These are phyloP conservation scores for Botryotinia calthae DNA, from an alignment of 2,329 filamentous ascomycete genomes.

Conservation along the genomic window DNA sequence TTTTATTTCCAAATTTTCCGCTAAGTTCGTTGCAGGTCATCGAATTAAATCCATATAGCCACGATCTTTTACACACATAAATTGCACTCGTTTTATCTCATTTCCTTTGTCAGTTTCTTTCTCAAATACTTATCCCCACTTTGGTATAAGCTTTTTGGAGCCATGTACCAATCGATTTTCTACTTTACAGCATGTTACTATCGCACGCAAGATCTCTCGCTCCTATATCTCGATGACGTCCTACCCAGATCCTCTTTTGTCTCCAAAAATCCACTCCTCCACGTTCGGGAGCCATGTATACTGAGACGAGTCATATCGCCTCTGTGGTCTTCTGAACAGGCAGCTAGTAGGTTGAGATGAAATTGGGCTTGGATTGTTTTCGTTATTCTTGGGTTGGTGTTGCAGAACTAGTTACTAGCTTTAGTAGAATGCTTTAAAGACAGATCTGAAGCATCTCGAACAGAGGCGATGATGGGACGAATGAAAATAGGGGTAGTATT, in stretches of 20 bases:
- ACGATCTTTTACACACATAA: not conserved
- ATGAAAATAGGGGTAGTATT: not conserved
- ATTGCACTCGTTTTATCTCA: too few species aligned
- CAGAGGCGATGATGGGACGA: not conserved
- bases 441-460: not conserved
- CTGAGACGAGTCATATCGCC: conserved; percentile 1
- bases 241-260: not conserved
- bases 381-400: not conserved
- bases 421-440: not conserved
- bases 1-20: not conserved
- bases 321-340: conserved; percentile 13
- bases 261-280: conserved; percentile 7
- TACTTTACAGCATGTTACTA: not conserved
- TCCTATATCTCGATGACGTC: not conserved
- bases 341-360: conserved; percentile 7
- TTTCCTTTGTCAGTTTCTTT: conserved; percentile 3
- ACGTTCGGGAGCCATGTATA: conserved; percentile 11
- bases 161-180: not conserved
- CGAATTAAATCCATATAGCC: not conserved
- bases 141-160: not conserved
- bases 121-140: not conserved
- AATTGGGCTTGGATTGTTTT: not conserved
- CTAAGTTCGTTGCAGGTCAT: not conserved
- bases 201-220: not conserved
- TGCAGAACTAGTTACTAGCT: not conserved